Evolutionary conservation across 202 grass and related monocot genomes (phyloP).

Genomic region (Panicum hallii): DNA sequence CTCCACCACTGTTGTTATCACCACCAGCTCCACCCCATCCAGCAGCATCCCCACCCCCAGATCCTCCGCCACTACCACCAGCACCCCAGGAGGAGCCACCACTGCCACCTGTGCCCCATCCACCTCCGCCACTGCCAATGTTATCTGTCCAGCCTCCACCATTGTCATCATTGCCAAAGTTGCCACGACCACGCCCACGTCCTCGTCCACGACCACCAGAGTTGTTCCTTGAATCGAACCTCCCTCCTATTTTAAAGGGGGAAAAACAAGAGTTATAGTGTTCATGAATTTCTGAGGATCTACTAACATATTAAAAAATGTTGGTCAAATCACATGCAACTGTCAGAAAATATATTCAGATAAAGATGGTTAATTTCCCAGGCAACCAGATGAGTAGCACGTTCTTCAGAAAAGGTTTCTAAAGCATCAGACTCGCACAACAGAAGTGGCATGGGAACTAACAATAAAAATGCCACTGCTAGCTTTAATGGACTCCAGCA

Average conservation of each 20-base stretch:
- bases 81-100: constrained; percentile 30
- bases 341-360: neutral
- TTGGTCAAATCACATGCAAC: neutral
- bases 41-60: constrained; percentile 26
- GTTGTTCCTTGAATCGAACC: constrained; percentile 81
- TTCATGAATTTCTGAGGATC: neutral
- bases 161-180: constrained; percentile 57
- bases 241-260: constrained; percentile 58
- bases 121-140: constrained; percentile 36
- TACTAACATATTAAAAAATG: neutral
- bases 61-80: constrained; percentile 10
- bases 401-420: neutral
- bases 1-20: constrained; percentile 31
- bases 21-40: constrained; percentile 36
- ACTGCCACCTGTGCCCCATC: constrained; percentile 43
- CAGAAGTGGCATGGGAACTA: neutral
- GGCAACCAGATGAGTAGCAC: neutral
- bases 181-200: constrained; percentile 57
- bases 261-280: neutral
- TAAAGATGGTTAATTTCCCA: neutral
- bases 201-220: constrained; percentile 63
- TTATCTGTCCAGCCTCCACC: constrained; percentile 44
- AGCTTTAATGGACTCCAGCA: neutral
- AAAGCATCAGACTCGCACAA: neutral
- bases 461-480: neutral